These are phyloP conservation scores for Pestalotiopsis sp. DNA, from an alignment of 2,329 filamentous ascomycete genomes.

Conservation along the genomic window DNA sequence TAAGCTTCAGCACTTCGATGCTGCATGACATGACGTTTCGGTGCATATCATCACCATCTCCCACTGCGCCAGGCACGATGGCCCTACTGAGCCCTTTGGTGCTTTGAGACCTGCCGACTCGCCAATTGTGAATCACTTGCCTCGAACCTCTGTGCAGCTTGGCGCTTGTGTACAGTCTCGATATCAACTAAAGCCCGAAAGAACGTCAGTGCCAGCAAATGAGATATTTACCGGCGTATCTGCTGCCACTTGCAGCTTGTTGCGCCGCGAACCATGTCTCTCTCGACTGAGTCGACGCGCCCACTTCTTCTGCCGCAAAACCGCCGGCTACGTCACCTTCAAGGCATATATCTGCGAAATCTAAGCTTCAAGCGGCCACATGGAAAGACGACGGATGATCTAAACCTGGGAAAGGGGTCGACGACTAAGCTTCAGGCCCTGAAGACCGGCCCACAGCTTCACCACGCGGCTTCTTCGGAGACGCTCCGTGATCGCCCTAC, in stretches of 20 bases:
- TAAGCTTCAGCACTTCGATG: background rate
- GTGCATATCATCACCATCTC: background rate
- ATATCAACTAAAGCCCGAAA: background rate
- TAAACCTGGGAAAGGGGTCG: conserved; percentile 71
- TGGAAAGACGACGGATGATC: conserved; percentile 74
- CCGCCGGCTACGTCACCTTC: conserved; percentile 83
- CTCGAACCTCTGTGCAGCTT: background rate
- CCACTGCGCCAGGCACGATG: background rate
- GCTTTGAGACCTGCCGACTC: background rate
- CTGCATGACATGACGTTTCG: conserved; percentile 5
- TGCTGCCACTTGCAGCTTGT: conserved; percentile 4
- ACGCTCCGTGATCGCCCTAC: conserved; percentile 41
- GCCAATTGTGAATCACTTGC: background rate
- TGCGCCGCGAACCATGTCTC: conserved; percentile 10
- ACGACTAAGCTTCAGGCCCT: conserved; percentile 65
- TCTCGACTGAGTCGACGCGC: conserved; percentile 14
- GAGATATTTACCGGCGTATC: background rate
- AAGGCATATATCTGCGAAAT: conserved; percentile 85
- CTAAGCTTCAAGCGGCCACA: conserved; percentile 65
- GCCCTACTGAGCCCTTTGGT: background rate
- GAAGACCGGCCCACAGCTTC: conserved; percentile 46
- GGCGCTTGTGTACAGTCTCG: background rate
- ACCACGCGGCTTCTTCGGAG: conserved; percentile 58
- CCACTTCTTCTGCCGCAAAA: conserved; percentile 65
- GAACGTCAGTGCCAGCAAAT: background rate